Conservation (phyloP, 768 basidiomycete species). For the Hericium rajendrae region DNA sequence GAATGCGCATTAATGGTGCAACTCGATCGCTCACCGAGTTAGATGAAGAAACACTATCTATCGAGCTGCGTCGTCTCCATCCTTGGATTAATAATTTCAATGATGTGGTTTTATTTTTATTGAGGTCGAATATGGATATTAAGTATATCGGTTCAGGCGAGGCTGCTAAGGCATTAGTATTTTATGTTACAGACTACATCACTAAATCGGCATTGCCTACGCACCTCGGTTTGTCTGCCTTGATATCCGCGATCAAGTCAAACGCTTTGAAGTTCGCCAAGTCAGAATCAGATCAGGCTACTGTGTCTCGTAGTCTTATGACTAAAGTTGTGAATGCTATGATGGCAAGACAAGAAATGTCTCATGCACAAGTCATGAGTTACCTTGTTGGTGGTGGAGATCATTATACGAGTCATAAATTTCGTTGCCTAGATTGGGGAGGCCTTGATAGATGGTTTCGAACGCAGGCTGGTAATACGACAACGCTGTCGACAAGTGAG, state of each 20-base stretch:
- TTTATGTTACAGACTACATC: conserved; percentile 43
- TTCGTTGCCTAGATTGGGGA: not conserved
- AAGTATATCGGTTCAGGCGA: conserved; percentile 34
- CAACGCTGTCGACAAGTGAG: no score
- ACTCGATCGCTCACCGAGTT: conserved; percentile 12
- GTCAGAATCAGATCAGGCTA: no score
- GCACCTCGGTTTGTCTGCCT: conserved; percentile 21
- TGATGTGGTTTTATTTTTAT: conserved; percentile 1
- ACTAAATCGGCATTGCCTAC: conserved; percentile 32
- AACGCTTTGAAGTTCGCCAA: conserved; percentile 1
- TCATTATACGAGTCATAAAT: not conserved
- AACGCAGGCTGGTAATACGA: no score
- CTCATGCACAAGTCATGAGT: not conserved
- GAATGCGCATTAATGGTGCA: conserved; percentile 12
- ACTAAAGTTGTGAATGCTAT: not conserved
- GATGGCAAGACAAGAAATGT: not conserved
- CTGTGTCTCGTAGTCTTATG: not conserved
- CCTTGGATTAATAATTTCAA: no score
- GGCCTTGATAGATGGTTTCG: not conserved
- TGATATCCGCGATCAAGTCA: not conserved
- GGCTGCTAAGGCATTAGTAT: conserved; percentile 31
- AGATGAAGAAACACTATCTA: conserved; percentile 23
- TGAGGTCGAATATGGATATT: no score
- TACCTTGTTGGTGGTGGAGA: no score
- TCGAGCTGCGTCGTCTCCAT: conserved; percentile 25